Evolutionary conservation across 2,329 filamentous ascomycete genomes (phyloP).

Genomic region (Aspergillus sp.): DNA sequence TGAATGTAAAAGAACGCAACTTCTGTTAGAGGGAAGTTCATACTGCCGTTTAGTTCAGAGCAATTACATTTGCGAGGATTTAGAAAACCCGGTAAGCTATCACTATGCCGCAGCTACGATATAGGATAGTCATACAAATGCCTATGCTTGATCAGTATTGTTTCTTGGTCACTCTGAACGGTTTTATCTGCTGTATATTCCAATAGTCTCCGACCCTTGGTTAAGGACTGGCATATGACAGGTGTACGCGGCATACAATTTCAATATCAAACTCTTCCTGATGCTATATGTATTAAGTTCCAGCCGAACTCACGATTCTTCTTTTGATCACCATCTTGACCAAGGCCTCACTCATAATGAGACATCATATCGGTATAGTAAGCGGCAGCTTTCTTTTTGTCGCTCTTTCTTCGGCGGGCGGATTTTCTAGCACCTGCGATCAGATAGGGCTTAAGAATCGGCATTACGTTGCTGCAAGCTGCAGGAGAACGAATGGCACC

Average conservation of each 20-base stretch:
- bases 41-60: neutral
- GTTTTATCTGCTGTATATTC: neutral
- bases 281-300: no score
- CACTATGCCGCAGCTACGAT: neutral
- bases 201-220: neutral
- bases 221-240: neutral
- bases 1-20: neutral
- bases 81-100: neutral
- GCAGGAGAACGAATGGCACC: no score
- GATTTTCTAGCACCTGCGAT: no score
- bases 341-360: no score
- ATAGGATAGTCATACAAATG: neutral
- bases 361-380: no score
- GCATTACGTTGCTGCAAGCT: no score
- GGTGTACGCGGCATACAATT: neutral
- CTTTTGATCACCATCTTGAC: no score
- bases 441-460: no score
- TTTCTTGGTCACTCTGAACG: neutral
- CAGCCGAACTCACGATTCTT: no score
- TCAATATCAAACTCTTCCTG: no score
- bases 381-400: no score
- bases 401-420: no score
- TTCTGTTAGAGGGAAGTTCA: neutral
- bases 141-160: neutral
- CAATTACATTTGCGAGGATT: neutral